phyloP scores from a whole-genome alignment of 2,329 filamentous ascomycete genomes.

The Diaporthe citriasiana region DNA sequence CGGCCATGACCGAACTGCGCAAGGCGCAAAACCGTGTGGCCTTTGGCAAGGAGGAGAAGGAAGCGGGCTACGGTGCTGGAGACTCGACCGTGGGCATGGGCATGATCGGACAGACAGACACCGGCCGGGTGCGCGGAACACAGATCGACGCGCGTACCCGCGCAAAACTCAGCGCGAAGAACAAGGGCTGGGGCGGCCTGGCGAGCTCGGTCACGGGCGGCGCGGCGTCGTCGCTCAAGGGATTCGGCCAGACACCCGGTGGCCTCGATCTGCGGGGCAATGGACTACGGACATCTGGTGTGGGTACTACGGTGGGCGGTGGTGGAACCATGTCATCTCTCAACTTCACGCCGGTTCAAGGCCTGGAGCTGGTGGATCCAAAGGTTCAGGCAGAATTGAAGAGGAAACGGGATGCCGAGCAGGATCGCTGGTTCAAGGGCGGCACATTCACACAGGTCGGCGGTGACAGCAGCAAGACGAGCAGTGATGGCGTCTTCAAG shows the following conservation, averaged over 20 bases:
- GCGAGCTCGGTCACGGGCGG: slow-evolving; percentile 70
- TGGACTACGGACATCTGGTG: slow-evolving; percentile 85
- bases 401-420: slow-evolving; percentile 92
- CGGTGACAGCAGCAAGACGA: slow-evolving; percentile 56
- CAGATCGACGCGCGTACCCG: slow-evolving; percentile 95
- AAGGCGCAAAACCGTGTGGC: slow-evolving; percentile 97
- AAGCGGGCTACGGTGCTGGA: slow-evolving; percentile 90
- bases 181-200: slow-evolving; percentile 90
- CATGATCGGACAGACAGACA: slow-evolving; percentile 92
- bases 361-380: slow-evolving; percentile 94
- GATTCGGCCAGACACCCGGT: slow-evolving; percentile 75
- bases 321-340: slow-evolving; percentile 87
- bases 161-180: slow-evolving; percentile 94
- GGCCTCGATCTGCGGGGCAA: slow-evolving; percentile 81
- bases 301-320: slow-evolving; percentile 77
- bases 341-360: slow-evolving; percentile 94
- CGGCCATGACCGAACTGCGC: slow-evolving; percentile 95
- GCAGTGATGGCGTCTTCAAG: slow-evolving; percentile 78
- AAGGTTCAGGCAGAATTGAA: slow-evolving; percentile 90
- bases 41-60: slow-evolving; percentile 95
- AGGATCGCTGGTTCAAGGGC: slow-evolving; percentile 96
- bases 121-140: slow-evolving; percentile 87
- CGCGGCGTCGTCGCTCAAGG: slow-evolving; percentile 84
- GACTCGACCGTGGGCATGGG: slow-evolving; percentile 90
- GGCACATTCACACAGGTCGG: slow-evolving; percentile 96